Percentiles rank a stretch among this genome's conserved stretches.
These are phyloP conservation scores for Wickerhamia fluorescens DNA, from an alignment of 805 yeast species.

Conservation along the genomic window DNA sequence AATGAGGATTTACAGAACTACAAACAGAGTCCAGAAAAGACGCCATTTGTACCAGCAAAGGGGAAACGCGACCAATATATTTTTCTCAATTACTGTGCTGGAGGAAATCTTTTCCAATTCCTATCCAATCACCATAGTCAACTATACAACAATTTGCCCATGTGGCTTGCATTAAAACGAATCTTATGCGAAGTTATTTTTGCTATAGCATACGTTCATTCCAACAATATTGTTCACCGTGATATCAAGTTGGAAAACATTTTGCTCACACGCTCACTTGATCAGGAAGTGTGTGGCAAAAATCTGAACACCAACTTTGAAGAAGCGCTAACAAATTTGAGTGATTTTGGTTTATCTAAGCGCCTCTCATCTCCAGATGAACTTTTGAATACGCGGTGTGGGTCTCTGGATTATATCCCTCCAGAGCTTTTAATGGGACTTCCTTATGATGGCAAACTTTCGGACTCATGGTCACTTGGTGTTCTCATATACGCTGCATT, in stretches of 20 bases:
- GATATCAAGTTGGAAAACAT: conserved; percentile 88
- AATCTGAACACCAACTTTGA: neutral
- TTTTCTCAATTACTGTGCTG: conserved; percentile 69
- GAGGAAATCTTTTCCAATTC: conserved; percentile 79
- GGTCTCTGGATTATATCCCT: conserved; percentile 93
- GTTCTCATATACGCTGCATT: conserved; percentile 79
- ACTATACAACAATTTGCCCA: conserved; percentile 27
- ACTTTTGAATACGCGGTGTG: conserved; percentile 79
- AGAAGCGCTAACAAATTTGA: conserved; percentile 46
- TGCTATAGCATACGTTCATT: conserved; percentile 71
- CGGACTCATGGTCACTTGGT: conserved; percentile 94
- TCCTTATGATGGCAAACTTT: conserved; percentile 83
- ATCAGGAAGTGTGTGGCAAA: too few relatives aligned
- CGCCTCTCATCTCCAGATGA: conserved; percentile 54
- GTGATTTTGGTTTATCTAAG: conserved; percentile 89
- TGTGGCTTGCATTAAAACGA: conserved; percentile 46
- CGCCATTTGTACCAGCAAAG: neutral
- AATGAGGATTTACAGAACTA: conserved; percentile 9
- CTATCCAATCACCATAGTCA: conserved; percentile 27
- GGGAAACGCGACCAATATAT: conserved; percentile 35
- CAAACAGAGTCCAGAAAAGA: conserved; percentile 7
- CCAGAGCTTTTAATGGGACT: conserved; percentile 90
- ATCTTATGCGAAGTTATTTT: conserved; percentile 63
- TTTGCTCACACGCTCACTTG: conserved; percentile 35
- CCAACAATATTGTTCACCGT: conserved; percentile 67